Base-by-base conservation (phyloP, 2,329 filamentous ascomycete genomes). In the Emergomyces orientalis region DNA sequence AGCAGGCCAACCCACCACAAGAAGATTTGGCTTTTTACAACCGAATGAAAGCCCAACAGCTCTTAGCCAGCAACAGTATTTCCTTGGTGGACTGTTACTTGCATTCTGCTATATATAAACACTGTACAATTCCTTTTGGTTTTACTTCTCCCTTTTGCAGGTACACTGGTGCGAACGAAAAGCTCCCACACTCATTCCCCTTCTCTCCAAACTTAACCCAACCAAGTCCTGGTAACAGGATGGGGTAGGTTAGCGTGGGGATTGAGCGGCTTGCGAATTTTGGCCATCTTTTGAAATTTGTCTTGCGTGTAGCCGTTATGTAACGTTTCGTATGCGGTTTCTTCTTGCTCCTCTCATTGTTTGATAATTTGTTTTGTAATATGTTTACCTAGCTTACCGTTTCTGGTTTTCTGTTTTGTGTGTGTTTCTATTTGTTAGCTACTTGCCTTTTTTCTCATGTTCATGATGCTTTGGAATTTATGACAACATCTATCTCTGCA, bases 351-450 rank as follows among this genome's bases (percentile, higher is more conserved):
- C 4, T n/a, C 27, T 11, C n/a, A 17, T 43, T 8, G 14, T 11
- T 32, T 55, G 47, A 51, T 55, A 57, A 34, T 39, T 41, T 37
- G 32, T 57, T 57, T 57, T 57, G 22, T 57, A 60, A 60, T 60
- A 51, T 60, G 57, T 61, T 34, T 54, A 52, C 3, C 47, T 52
- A 39, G 30, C 51, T 52, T 5, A 17, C 45, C 22, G 27, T 47
- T 49, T 45, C 56, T 57, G 34, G 17, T 45, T 45, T 27, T 57
- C 3, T 14, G 6, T 47, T 47, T n/a, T 13, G 3, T 57, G n/a
- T 37, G 11, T 55, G n/a, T 37, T 41, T 56, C 11, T 41, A 41
- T 34, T 25, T 17, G 11, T n/a, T 22, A 37, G 19, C 32, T 37
- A n/a, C n/a, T 8, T 22, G 30, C 52, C 52, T 41, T 41, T 32